Conservation (phyloP, 164 flowering plant genomes). For the Cinnamomum chago region DNA sequence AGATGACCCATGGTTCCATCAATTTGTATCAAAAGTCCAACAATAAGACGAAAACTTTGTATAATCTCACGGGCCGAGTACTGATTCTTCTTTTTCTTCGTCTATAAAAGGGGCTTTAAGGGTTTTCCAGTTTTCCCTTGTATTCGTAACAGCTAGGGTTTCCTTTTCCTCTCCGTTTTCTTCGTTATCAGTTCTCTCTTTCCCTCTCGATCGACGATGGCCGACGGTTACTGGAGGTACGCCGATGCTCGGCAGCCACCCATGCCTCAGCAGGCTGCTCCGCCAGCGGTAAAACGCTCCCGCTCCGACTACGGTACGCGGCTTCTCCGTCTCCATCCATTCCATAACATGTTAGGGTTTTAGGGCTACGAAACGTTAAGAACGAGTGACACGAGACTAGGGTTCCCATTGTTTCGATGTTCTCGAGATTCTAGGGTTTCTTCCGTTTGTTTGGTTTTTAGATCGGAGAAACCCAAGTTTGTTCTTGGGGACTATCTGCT, state of each 20-base stretch:
- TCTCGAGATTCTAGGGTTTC: no score
- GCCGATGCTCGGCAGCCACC: constrained; percentile 21
- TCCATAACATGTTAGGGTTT: no score
- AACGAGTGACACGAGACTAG: no score
- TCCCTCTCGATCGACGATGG: constrained; percentile 15
- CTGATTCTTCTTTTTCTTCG: background rate
- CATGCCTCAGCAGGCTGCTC: constrained; percentile 7
- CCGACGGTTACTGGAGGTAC: constrained; percentile 26
- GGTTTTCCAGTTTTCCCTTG: background rate
- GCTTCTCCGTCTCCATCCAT: no score
- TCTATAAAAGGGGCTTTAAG: background rate
- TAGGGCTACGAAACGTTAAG: no score
- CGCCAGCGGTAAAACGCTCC: constrained; percentile 23
- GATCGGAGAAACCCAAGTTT: no score
- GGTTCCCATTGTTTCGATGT: no score
- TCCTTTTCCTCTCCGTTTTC: background rate
- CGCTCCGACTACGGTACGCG: constrained; percentile 31
- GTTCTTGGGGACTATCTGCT: no score
- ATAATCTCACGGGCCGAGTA: background rate
- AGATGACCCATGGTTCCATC: background rate
- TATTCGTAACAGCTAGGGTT: background rate
- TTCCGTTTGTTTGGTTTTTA: no score
- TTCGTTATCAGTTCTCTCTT: background rate
- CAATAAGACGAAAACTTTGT: background rate
- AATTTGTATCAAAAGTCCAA: background rate